Base-by-base conservation (phyloP, 345 rosid species). In the Microthlaspi erraticum region DNA sequence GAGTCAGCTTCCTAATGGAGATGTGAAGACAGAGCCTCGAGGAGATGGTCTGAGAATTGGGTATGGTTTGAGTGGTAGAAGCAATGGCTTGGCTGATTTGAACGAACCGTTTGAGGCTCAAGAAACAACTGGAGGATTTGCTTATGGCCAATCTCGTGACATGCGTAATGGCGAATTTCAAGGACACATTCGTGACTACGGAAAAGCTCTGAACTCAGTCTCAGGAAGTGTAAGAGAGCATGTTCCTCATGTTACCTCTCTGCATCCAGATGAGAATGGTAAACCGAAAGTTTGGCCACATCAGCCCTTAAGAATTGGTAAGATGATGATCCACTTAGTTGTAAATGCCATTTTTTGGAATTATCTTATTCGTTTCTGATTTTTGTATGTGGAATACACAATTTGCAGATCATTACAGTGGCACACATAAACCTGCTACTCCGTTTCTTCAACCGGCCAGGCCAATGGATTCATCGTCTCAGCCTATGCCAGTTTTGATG, bases 31-130 rank as follows among this genome's bases (percentile, higher is more conserved):
- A 70, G 54, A 66, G 39, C 36, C 9, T 57, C 77, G 75, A n/a
- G 79, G 68, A 32, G 81, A 77, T 72, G 68, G 77, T 70, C 68
- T 56, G 33, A 80, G 79, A 70, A 44, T 73, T 51, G 68, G 61
- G 18, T 45, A 50, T 54, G 68, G 54, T 39, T 60, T 53, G 23
- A 66, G 54, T 75, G 45, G 73, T 75, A 53, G 77, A 64, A 72
- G 66, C 67, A 51, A 44, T 8, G 71, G 81, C 36, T 68, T 81
- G 56, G 70, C 78, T 17, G 84, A 83, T 71, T 77, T 83, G 74
- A 86, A 88, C 59, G 83, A 85, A 74, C 88, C 92, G 52, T 33
- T 78, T 58, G 63, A 36, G 72, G 61, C 72, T 78, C 81, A 77
- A 52, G 86, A 82, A 54, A 67, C 78, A 26, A 71, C 70, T 64